Conservation (phyloP, 345 rosid genomes). For the Nephelium lappaceum region DNA sequence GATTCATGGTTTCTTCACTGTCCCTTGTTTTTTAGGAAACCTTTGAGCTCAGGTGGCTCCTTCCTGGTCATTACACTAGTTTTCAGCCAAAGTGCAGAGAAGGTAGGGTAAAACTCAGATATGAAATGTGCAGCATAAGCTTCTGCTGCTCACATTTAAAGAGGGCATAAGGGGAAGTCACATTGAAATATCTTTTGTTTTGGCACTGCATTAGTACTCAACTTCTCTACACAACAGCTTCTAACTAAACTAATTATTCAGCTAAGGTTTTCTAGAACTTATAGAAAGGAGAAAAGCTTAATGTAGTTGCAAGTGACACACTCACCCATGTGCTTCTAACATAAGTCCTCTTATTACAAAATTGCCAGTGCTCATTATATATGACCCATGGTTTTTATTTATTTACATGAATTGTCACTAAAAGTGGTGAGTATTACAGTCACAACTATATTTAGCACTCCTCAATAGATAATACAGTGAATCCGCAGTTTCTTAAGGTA, state of each 20-base stretch:
- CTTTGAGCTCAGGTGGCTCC: background rate
- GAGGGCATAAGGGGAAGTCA: background rate
- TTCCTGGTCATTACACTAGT: background rate
- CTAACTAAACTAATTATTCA: constrained; percentile 3
- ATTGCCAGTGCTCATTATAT: background rate
- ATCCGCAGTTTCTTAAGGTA: background rate
- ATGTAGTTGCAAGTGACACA: background rate
- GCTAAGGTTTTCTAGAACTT: background rate
- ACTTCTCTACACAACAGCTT: background rate
- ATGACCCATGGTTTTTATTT: background rate
- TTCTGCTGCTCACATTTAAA: background rate
- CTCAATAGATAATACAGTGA: background rate
- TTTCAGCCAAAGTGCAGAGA: background rate
- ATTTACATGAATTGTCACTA: too few relatives aligned
- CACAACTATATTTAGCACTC: background rate
- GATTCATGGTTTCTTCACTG: background rate
- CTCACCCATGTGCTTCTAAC: background rate
- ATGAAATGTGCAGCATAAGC: background rate
- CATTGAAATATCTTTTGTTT: background rate
- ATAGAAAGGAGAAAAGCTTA: background rate
- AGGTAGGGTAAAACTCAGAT: background rate
- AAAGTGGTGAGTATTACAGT: background rate
- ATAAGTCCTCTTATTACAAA: background rate
- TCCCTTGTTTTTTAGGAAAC: background rate
- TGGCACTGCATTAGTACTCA: background rate